phyloP scores from a whole-genome alignment of 805 yeast genomes.

The Nakazawaea populi region DNA sequence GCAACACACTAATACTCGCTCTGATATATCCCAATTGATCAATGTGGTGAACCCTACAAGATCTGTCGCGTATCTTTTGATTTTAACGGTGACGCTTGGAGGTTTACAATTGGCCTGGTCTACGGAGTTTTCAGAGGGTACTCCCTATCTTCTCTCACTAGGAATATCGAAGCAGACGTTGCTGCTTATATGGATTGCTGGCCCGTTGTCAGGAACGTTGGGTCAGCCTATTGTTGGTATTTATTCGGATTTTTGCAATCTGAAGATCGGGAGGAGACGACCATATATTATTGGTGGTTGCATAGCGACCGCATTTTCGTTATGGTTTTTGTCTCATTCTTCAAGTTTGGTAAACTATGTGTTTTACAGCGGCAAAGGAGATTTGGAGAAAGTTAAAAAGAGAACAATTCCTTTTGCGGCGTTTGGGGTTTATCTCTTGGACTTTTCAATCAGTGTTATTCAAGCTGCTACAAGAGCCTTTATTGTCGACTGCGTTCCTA shows the following conservation, averaged over 20 bases:
- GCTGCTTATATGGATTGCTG: conserved; percentile 62
- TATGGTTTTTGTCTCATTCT: conserved; percentile 41
- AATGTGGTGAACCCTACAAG: conserved; percentile 35
- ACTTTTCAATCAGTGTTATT: conserved; percentile 52
- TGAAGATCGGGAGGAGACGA: conserved; percentile 43
- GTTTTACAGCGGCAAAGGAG: conserved; percentile 16
- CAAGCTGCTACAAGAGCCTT: conserved; percentile 59
- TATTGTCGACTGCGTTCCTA: conserved; percentile 55
- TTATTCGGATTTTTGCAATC: conserved; percentile 44
- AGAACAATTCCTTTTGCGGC: conserved; percentile 46
- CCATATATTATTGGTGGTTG: conserved; percentile 56
- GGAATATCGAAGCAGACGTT: conserved; percentile 52
- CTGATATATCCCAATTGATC: conserved; percentile 7
- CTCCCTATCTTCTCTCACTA: conserved; percentile 54
- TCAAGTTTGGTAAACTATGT: conserved; percentile 31
- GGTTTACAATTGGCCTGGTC: conserved; percentile 64
- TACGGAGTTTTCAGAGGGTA: conserved; percentile 58
- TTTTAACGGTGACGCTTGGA: conserved; percentile 44
- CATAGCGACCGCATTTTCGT: conserved; percentile 36
- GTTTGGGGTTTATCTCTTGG: conserved; percentile 44
- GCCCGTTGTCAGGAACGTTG: conserved; percentile 56
- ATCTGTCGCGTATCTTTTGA: conserved; percentile 35
- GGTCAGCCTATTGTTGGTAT: conserved; percentile 64
- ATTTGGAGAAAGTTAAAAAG: conserved; percentile 19
- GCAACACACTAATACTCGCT: not conserved